These are phyloP conservation scores for Populus tremula DNA, from an alignment of 345 rosid genomes.

Conservation along the genomic window DNA sequence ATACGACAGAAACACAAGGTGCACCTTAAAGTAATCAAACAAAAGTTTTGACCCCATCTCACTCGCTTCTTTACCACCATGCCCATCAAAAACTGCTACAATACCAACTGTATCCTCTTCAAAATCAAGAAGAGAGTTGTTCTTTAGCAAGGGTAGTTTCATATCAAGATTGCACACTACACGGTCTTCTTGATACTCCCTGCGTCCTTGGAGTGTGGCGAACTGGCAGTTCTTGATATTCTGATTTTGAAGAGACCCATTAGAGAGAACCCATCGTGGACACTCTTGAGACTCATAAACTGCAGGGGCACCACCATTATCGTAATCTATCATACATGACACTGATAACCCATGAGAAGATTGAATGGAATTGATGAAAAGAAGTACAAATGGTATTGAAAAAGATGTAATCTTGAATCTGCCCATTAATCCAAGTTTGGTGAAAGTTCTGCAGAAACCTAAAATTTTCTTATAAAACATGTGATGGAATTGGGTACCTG, in stretches of 20 bases:
- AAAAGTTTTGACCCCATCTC: conserved; percentile 26
- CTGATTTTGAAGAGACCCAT: conserved; percentile 12
- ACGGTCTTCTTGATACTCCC: conserved; percentile 27
- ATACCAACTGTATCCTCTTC: conserved; percentile 10
- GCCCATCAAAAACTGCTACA: conserved; percentile 35
- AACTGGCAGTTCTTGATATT: conserved; percentile 12
- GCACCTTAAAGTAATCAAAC: conserved; percentile 22
- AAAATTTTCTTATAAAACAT: not conserved
- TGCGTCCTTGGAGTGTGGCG: conserved; percentile 20
- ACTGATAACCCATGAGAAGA: conserved; percentile 7
- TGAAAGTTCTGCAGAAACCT: not conserved
- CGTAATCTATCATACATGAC: conserved; percentile 19
- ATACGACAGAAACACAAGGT: conserved; percentile 14
- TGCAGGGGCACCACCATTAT: conserved; percentile 20
- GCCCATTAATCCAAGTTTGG: not conserved
- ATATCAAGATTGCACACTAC: conserved; percentile 17
- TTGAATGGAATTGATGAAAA: not conserved
- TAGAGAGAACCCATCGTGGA: conserved; percentile 1
- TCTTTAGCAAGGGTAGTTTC: conserved; percentile 2
- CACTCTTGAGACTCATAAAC: conserved; percentile 15
- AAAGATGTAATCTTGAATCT: not conserved
- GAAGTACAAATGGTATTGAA: not conserved
- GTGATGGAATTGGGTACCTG: too few relatives aligned
- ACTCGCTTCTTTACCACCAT: conserved; percentile 27
- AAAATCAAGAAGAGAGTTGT: not conserved